Evolutionary conservation across 106 monocot species (phyloP).

Genomic region (Dioscorea alata): DNA sequence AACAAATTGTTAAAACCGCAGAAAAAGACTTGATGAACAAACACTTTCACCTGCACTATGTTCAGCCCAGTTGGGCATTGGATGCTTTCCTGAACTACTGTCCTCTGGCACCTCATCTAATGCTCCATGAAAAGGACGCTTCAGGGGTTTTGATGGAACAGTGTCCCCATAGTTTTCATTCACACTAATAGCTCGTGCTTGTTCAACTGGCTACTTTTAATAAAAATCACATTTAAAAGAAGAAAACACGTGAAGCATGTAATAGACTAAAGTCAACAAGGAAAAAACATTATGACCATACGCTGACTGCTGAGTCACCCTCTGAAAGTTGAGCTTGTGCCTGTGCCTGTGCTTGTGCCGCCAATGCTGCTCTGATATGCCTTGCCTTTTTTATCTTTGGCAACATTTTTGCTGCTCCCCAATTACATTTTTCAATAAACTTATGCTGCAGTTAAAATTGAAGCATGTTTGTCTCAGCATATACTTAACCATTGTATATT

Average conservation of each 20-base stretch:
- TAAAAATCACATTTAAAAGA: background rate
- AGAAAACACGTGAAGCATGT: conserved; percentile 3
- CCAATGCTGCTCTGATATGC: conserved; percentile 66
- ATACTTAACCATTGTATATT: no score
- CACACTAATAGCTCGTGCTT: conserved; percentile 18
- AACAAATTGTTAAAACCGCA: no score
- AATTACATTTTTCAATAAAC: conserved; percentile 81
- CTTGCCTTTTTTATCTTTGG: conserved; percentile 84
- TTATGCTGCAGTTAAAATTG: conserved; percentile 63
- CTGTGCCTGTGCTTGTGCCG: conserved; percentile 37
- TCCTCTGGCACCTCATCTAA: conserved; percentile 22
- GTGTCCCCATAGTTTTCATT: conserved; percentile 61
- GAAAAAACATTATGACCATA: conserved; percentile 12
- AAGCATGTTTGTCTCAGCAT: background rate
- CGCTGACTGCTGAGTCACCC: background rate
- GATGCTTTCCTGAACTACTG: conserved; percentile 19
- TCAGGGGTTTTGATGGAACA: conserved; percentile 52
- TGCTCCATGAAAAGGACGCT: conserved; percentile 19
- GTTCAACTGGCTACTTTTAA: conserved; percentile 27
- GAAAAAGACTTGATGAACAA: no score
- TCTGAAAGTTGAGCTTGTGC: no score
- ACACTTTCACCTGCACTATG: conserved; percentile 17
- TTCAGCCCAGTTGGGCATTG: conserved; percentile 1
- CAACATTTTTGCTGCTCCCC: conserved; percentile 85
- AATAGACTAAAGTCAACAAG: background rate